Conservation (phyloP, 2,329 filamentous ascomycete species). For the Ophiostoma himal-ulmi region DNA sequence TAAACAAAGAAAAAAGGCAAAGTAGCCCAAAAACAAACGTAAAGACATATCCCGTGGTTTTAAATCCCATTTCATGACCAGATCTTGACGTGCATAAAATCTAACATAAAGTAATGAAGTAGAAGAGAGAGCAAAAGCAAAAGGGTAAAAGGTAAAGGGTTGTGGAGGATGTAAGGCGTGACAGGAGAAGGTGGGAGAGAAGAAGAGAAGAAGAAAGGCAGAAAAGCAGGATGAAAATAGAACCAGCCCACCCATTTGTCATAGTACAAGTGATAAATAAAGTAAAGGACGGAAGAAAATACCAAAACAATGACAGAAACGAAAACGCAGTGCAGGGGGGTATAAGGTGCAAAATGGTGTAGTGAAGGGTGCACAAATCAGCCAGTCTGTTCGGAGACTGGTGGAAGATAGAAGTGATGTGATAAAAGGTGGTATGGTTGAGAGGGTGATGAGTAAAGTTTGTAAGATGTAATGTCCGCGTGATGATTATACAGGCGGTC, state of each 20-base stretch:
- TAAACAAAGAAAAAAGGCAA: slow-evolving; percentile 4
- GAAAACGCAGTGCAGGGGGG: slow-evolving; percentile 17
- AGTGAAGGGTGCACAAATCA: neutral
- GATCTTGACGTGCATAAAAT: slow-evolving; percentile 7
- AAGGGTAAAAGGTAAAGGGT: neutral
- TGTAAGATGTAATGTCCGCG: too few species aligned
- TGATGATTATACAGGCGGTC: neutral
- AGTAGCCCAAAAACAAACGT: neutral
- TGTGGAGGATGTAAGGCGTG: too few species aligned
- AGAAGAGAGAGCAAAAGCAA: neutral
- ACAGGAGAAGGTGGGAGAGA: neutral
- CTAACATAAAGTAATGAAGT: neutral
- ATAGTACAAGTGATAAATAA: neutral
- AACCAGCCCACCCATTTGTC: neutral
- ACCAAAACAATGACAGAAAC: slow-evolving; percentile 12
- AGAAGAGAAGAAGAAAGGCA: neutral
- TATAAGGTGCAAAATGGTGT: slow-evolving; percentile 18
- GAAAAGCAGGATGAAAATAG: neutral
- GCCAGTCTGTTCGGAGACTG: neutral
- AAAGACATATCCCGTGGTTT: slow-evolving; percentile 11
- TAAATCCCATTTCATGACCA: slow-evolving; percentile 12
- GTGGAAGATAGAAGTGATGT: neutral
- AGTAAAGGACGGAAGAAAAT: neutral
- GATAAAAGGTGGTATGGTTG: neutral
- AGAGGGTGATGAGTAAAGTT: too few species aligned